These are phyloP conservation scores for Oidiodendron maius DNA, from an alignment of 495 filamentous ascomycete genomes.

Conservation along the genomic window DNA sequence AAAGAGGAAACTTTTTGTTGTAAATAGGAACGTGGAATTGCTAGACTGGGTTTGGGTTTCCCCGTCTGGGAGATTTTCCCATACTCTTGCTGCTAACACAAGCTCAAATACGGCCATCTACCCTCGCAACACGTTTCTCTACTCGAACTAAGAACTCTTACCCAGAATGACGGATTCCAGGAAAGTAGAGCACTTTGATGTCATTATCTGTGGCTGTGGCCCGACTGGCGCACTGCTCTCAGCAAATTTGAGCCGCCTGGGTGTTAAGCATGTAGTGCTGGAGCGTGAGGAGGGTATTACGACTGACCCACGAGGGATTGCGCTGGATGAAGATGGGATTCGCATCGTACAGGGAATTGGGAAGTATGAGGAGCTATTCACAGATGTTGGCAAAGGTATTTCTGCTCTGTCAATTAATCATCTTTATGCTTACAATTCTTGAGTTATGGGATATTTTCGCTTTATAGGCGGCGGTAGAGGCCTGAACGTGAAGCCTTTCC, in stretches of 20 bases:
- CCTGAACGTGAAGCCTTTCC: background rate
- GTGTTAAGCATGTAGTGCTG: slow-evolving; percentile 5
- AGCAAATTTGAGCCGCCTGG: slow-evolving; percentile 26
- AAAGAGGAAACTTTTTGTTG: too few relatives aligned
- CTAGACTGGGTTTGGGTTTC: too few relatives aligned
- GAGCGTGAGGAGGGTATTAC: slow-evolving; percentile 27
- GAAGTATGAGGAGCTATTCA: slow-evolving; percentile 1
- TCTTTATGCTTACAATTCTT: background rate
- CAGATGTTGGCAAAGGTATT: background rate
- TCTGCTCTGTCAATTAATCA: background rate
- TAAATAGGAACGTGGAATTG: too few relatives aligned
- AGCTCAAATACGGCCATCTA: too few relatives aligned
- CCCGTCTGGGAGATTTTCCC: too few relatives aligned
- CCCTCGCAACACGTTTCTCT: too few relatives aligned
- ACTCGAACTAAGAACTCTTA: too few relatives aligned
- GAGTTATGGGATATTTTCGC: background rate
- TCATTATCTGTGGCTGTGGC: slow-evolving; percentile 36
- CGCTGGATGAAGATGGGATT: slow-evolving; percentile 44
- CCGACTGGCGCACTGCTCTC: slow-evolving; percentile 34
- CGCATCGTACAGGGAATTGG: slow-evolving; percentile 39
- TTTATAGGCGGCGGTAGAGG: background rate
- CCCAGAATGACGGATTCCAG: too few relatives aligned
- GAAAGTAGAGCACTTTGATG: slow-evolving; percentile 20
- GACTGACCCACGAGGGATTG: slow-evolving; percentile 44
- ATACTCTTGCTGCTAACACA: too few relatives aligned